These are phyloP conservation scores for Podospora pseudopauciseta DNA, from an alignment of 495 filamentous ascomycete genomes.

Conservation along the genomic window DNA sequence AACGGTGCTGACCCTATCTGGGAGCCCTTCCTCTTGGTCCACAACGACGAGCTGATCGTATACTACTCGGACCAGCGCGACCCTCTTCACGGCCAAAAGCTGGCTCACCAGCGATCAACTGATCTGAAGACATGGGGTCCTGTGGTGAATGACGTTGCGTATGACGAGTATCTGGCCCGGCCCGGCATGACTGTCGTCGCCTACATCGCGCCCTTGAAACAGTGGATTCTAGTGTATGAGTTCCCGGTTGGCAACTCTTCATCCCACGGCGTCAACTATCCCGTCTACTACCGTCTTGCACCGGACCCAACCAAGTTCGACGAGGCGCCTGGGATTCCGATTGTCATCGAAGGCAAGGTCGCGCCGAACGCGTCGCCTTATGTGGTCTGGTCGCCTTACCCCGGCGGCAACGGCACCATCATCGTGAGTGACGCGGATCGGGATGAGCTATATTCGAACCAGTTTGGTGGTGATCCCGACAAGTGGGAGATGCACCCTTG, in stretches of 20 bases:
- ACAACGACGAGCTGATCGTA: conserved; percentile 56
- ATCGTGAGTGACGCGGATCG: conserved; percentile 53
- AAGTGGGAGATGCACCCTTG: conserved; percentile 50
- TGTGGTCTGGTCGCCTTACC: conserved; percentile 51
- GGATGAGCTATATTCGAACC: conserved; percentile 57
- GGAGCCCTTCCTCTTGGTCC: conserved; percentile 62
- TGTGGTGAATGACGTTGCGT: conserved; percentile 58
- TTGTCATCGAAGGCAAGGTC: conserved; percentile 45
- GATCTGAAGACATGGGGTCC: conserved; percentile 58
- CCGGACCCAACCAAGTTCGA: conserved; percentile 53
- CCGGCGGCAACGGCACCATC: conserved; percentile 54
- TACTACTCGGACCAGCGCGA: conserved; percentile 73
- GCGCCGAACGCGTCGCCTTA: conserved; percentile 55
- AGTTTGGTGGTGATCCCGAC: conserved; percentile 48
- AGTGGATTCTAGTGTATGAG: conserved; percentile 31
- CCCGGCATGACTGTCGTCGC: conserved; percentile 64
- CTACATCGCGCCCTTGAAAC: conserved; percentile 26
- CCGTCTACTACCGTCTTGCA: conserved; percentile 54
- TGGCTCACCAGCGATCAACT: conserved; percentile 58
- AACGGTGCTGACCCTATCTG: conserved; percentile 66
- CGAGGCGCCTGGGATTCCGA: conserved; percentile 39
- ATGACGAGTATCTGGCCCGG: conserved; percentile 57
- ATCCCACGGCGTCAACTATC: conserved; percentile 34
- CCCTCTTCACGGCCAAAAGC: conserved; percentile 60
- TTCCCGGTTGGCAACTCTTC: conserved; percentile 28